Base-by-base conservation (phyloP, 768 basidiomycete species). In the Tylopilus intermedius region DNA sequence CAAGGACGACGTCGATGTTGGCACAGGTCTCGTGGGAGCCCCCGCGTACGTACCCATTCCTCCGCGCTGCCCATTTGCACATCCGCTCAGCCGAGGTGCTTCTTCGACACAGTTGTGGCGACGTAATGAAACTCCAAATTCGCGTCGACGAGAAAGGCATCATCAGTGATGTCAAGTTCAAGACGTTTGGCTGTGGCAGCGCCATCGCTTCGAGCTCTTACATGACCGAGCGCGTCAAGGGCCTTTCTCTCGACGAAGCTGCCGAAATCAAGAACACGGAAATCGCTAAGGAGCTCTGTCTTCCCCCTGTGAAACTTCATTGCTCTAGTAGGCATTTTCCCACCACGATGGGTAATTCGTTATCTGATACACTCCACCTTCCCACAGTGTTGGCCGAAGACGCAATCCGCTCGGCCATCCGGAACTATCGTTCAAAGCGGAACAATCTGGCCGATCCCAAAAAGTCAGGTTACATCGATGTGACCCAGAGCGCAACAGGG, bases 111-210 rank as follows among this genome's bases (percentile, higher is more conserved):
- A 94, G 93, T 4, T 95, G 94, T 67, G 94, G 94, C 62, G 94
- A 96, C 75, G 95, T 97, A 43, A 99, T 99, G 95, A 98, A 98
- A 72, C 84, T 99, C 10, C 95, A 98, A 72, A 99, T 99, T 66
- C 87, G 92, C 61, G 96, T 99, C 52, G 86, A 95, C 70, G 94
- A 95, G 54, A 78, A 89, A 33, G 93, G 94, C 33, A 81, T 97
- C 71, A 99, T 99, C 65, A 89, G 88, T 45, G 96, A 99, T 67
- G 96, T 97, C 73, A 96, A 95, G 74, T 98, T 98, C 79, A 99
- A 98, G 78, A 98, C 96, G 0, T 98, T 99, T 71, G 95, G 96
- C 3, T 98, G 96, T 70, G 96, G 96, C 49, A 94, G 92, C 58
- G 94, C 94, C 61, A 99, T 99, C 55, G 96, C 96, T 1, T 95